Base-by-base conservation (phyloP, 768 basidiomycete genomes). In the Trametes villosa region DNA sequence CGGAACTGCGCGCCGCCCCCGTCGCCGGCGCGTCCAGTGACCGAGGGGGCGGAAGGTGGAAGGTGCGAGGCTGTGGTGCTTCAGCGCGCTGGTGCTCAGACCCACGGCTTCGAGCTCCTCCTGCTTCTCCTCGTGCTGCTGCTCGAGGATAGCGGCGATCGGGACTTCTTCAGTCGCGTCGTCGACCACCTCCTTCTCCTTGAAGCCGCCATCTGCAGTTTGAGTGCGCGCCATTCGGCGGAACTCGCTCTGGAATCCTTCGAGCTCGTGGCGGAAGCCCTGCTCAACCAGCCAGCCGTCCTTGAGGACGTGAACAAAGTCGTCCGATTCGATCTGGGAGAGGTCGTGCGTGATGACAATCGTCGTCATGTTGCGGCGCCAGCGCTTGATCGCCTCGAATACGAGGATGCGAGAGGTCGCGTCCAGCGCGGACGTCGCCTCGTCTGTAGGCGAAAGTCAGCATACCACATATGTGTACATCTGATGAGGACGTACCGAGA, bases 261-360 rank as follows among this genome's bases (percentile, higher is more conserved):
- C 91, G 51, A 98, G 81, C 69, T 96, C 96, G 1, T 73, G 74
- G 1, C 94, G 84, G 74, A 86, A 96, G 0, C 97, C 97, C 67
- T 94, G 90, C 71, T 98, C 93, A 47, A 88, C 88, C 30, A 97
- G 85, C 0, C 71, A 66, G 0, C 96, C 96, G 20, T 86, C 80
- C 65, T 87, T 85, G 78, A 98, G 86, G 3, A 98, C 91, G 71
- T 98, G 97, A 13, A 97, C 92, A 65, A 97, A 98, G 73, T 98
- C 96, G 15, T 78, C 72, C 0, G 76, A 53, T 22, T 75, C 74
- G 64, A 99, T 90, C 65, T 95, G 92, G 1, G 88, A 87, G 18
- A 98, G 85, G 67, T 98, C 97, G 74, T 98, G 96, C 0, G 96
- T 98, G 71, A 98, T 97, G 63, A 96, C 88, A 70, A 96, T 87